These are phyloP conservation scores for Penicillium antarcticum DNA, from an alignment of 495 filamentous ascomycete species.

Conservation along the genomic window DNA sequence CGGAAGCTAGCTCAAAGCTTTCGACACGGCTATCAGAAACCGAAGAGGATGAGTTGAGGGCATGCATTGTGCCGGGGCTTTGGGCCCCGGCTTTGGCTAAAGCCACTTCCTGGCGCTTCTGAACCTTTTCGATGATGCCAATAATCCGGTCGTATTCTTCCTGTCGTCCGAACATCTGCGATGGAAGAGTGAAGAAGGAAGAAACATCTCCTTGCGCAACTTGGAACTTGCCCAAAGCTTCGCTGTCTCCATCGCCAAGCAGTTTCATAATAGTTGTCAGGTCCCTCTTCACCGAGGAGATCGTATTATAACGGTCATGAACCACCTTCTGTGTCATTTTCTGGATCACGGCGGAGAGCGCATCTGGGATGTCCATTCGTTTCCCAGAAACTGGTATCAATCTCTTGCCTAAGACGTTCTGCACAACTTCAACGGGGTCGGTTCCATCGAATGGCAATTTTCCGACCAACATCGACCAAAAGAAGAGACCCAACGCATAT, in stretches of 20 bases:
- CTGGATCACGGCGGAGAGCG: constrained; percentile 73
- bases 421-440: constrained; percentile 81
- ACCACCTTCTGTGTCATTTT: constrained; percentile 88
- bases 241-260: constrained; percentile 69
- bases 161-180: constrained; percentile 72
- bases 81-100: constrained; percentile 38
- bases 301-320: constrained; percentile 79
- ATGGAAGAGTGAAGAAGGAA: constrained; percentile 80
- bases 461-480: constrained; percentile 81
- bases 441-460: constrained; percentile 72
- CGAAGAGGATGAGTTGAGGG: constrained; percentile 54
- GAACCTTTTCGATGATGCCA: constrained; percentile 67
- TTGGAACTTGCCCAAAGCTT: constrained; percentile 63
- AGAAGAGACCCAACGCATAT: constrained; percentile 80
- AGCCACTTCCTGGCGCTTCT: constrained; percentile 56
- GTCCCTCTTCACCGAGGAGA: constrained; percentile 76
- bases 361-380: constrained; percentile 76
- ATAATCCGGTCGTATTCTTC: constrained; percentile 67
- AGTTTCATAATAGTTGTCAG: constrained; percentile 64
- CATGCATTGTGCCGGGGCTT: constrained; percentile 37
- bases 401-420: constrained; percentile 74
- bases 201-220: constrained; percentile 77
- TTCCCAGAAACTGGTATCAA: constrained; percentile 70
- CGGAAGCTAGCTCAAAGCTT: constrained; percentile 45
- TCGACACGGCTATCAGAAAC: constrained; percentile 56